Percentiles rank a stretch among this genome's conserved stretches.
Conservation (phyloP, 805 yeast species). For the Hanseniaspora taiwanica region DNA sequence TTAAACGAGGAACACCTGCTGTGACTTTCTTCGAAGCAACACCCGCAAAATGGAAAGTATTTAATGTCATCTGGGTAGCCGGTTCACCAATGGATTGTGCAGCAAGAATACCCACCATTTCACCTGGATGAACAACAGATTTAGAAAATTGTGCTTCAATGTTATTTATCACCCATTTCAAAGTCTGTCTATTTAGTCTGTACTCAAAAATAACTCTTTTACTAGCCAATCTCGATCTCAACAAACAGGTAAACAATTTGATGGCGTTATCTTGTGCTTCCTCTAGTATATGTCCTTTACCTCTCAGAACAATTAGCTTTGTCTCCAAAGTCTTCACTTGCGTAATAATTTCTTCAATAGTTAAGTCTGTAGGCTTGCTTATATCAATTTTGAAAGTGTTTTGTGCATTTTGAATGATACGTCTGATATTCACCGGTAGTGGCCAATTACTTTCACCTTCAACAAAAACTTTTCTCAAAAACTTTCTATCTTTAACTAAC, state of each 20-base stretch:
- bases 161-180: slow-evolving; percentile 93
- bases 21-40: slow-evolving; percentile 93
- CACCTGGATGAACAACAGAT: slow-evolving; percentile 91
- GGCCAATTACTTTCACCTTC: slow-evolving; percentile 98
- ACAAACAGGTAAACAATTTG: slow-evolving; percentile 73
- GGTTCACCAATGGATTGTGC: slow-evolving; percentile 98
- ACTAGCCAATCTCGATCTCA: slow-evolving; percentile 83
- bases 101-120: slow-evolving; percentile 96
- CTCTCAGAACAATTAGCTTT: slow-evolving; percentile 68
- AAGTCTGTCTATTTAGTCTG: slow-evolving; percentile 70
- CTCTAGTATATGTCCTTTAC: slow-evolving; percentile 52
- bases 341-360: slow-evolving; percentile 63
- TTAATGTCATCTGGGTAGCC: slow-evolving; percentile 94
- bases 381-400: slow-evolving; percentile 92
- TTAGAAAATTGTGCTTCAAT: slow-evolving; percentile 87
- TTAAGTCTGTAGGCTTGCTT: slow-evolving; percentile 78
- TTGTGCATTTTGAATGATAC: slow-evolving; percentile 93
- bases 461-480: slow-evolving; percentile 72
- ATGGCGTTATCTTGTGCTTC: slow-evolving; percentile 94
- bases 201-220: slow-evolving; percentile 89
- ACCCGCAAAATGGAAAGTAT: slow-evolving; percentile 97
- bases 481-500: slow-evolving; percentile 59
- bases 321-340: slow-evolving; percentile 59
- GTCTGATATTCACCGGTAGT: slow-evolving; percentile 90
- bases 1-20: slow-evolving; percentile 93